Conservation (phyloP, 2,329 filamentous ascomycete species). For the Fusarium sulawesiense region DNA sequence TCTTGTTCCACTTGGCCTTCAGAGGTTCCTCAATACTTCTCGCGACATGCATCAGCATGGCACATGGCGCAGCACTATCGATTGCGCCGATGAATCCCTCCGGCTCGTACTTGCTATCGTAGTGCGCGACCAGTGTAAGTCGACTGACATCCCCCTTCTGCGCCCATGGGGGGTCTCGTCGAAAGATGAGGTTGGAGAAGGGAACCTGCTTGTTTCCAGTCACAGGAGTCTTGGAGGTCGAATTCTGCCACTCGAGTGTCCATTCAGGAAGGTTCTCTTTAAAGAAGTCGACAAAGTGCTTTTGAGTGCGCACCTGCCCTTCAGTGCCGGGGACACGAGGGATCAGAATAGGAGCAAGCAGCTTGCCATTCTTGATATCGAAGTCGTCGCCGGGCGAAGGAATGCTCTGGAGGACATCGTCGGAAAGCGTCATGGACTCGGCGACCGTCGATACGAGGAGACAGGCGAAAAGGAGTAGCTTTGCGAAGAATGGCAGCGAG, state of each 20-base stretch:
- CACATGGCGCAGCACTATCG: conserved; percentile 94
- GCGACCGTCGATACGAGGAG: conserved; percentile 44
- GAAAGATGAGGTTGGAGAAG: conserved; percentile 88
- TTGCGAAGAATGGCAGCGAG: conserved; percentile 34
- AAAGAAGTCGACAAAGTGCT: conserved; percentile 90
- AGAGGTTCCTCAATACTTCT: conserved; percentile 82
- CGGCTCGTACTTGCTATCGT: conserved; percentile 85
- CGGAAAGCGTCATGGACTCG: conserved; percentile 70
- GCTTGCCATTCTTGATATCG: conserved; percentile 77
- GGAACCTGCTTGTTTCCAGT: conserved; percentile 78
- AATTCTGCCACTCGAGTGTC: conserved; percentile 87
- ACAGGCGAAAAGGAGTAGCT: conserved; percentile 34
- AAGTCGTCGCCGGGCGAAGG: conserved; percentile 81
- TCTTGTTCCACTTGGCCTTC: conserved; percentile 82
- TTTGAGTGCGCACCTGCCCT: conserved; percentile 77
- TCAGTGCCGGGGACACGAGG: conserved; percentile 89
- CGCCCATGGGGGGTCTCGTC: conserved; percentile 87
- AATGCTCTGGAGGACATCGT: conserved; percentile 77
- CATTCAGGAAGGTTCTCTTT: conserved; percentile 77
- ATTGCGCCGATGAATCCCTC: conserved; percentile 92
- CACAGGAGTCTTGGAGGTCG: conserved; percentile 83
- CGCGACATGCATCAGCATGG: conserved; percentile 89
- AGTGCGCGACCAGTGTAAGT: conserved; percentile 91
- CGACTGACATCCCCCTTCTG: conserved; percentile 78
- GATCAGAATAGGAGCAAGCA: conserved; percentile 87